phyloP scores from a whole-genome alignment of 106 monocot genomes.

The Vanilla planifolia region DNA sequence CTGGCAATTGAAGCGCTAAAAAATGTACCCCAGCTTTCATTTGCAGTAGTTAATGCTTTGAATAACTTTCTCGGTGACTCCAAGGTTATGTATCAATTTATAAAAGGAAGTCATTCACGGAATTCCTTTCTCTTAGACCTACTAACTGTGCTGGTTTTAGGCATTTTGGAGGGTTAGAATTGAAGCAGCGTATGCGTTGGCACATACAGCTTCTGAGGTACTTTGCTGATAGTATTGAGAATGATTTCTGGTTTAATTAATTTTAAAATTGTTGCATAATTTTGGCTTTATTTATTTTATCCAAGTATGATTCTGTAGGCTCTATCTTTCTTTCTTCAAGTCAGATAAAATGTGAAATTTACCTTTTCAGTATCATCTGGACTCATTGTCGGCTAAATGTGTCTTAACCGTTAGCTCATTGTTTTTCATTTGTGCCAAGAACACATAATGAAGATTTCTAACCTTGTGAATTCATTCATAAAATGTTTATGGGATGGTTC shows the following conservation, averaged over 20 bases:
- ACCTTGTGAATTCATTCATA: no score
- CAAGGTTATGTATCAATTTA: constrained; percentile 44
- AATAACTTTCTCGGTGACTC: constrained; percentile 78
- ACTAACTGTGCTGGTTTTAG: constrained; percentile 23
- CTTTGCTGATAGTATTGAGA: neutral
- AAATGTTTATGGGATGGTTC: no score
- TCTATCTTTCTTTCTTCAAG: neutral
- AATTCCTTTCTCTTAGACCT: neutral
- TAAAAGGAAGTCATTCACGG: neutral
- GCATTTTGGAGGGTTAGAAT: constrained; percentile 97
- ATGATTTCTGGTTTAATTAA: neutral
- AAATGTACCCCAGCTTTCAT: constrained; percentile 65
- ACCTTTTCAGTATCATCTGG: no score
- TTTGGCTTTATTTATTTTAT: neutral
- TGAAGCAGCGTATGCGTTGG: constrained; percentile 96
- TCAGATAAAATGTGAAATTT: neutral
- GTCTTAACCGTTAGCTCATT: no score
- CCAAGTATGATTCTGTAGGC: neutral
- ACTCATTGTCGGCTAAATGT: no score
- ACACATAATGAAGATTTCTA: no score
- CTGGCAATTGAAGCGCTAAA: constrained; percentile 73
- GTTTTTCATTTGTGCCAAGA: no score
- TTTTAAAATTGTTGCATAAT: neutral
- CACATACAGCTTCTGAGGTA: constrained; percentile 87
- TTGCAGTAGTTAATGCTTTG: constrained; percentile 77